Evolutionary conservation across 129 eudicot species (phyloP).

Genomic region (Artemisia tridentata): DNA sequence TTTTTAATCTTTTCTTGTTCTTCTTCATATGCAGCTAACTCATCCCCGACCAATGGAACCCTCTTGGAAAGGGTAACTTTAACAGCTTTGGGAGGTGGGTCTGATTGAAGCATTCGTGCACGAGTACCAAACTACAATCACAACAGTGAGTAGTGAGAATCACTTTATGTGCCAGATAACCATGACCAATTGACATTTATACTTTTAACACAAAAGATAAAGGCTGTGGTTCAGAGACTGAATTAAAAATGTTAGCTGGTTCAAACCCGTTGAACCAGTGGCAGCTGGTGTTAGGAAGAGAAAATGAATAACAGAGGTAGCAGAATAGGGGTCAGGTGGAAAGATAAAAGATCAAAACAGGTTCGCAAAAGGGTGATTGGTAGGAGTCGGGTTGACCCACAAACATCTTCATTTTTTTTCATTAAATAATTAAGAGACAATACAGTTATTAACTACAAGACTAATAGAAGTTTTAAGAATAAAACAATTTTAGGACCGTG

Average conservation of each 20-base stretch:
- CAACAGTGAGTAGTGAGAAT: slow-evolving; percentile 3
- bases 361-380: too few relatives aligned
- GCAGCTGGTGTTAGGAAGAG: too few relatives aligned
- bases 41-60: slow-evolving; percentile 93
- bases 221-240: not conserved
- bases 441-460: too few relatives aligned
- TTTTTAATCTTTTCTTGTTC: slow-evolving; percentile 72
- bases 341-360: not conserved
- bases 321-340: too few relatives aligned
- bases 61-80: slow-evolving; percentile 88
- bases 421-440: too few relatives aligned
- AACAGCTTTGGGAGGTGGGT: slow-evolving; percentile 99
- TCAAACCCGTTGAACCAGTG: not conserved
- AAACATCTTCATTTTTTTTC: too few relatives aligned
- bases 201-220: slow-evolving; percentile 1
- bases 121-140: slow-evolving; percentile 71
- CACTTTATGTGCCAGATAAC: not conserved
- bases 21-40: slow-evolving; percentile 93
- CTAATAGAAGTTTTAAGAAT: too few relatives aligned
- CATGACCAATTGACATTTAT: not conserved
- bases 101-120: slow-evolving; percentile 97
- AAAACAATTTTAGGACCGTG: too few relatives aligned
- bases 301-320: too few relatives aligned
- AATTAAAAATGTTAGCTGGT: not conserved
- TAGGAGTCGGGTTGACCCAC: too few relatives aligned